These are phyloP conservation scores for Dendrocalamus sinicus DNA, from an alignment of 176 grass and related monocot species.

Conservation along the genomic window DNA sequence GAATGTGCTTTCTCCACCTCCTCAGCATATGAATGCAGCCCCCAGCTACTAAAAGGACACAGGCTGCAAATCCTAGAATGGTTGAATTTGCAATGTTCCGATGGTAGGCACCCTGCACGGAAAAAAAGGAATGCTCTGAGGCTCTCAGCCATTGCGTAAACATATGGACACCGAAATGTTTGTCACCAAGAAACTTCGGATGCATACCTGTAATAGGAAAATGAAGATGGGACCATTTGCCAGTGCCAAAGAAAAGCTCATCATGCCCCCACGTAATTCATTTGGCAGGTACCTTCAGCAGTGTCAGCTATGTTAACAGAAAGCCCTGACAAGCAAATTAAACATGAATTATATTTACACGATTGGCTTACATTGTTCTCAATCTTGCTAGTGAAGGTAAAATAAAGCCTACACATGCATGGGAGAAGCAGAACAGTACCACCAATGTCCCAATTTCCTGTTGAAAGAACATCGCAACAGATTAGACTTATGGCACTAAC, in stretches of 20 bases:
- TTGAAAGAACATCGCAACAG: constrained; percentile 3
- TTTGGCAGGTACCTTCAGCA: constrained; percentile 86
- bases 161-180: background rate
- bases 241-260: constrained; percentile 70
- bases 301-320: constrained; percentile 38
- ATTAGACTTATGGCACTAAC: constrained; percentile 7
- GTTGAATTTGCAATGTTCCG: constrained; percentile 63
- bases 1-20: constrained; percentile 63
- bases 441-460: constrained; percentile 85
- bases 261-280: constrained; percentile 95
- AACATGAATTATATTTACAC: background rate
- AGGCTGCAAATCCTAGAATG: constrained; percentile 66
- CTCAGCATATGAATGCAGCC: constrained; percentile 65
- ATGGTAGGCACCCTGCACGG: constrained; percentile 56
- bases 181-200: background rate
- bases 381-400: constrained; percentile 82
- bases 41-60: constrained; percentile 61
- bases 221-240: constrained; percentile 66
- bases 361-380: constrained; percentile 72
- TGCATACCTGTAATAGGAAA: constrained; percentile 63
- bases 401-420: constrained; percentile 89
- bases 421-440: constrained; percentile 80
- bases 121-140: constrained; percentile 24
- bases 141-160: background rate
- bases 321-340: background rate